Evolutionary conservation across 1,284 basidiomycete genomes (phyloP), one percentile per base, ranked within the genome.

Genomic region (Tilletia caries): DNA sequence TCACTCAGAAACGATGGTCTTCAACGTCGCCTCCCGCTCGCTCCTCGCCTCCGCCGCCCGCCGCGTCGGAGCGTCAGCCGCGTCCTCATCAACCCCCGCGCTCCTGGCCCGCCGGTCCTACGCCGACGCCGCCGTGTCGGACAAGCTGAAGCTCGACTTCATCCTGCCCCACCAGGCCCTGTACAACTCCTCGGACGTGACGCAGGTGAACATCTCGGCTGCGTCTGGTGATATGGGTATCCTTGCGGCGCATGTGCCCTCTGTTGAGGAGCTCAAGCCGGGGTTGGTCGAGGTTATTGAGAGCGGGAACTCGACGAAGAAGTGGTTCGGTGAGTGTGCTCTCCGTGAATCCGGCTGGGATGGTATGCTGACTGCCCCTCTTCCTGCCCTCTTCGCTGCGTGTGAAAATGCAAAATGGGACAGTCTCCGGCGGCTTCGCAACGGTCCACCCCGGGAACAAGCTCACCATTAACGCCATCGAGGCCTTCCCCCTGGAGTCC

Each of bases 401-500:
- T 3, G 6, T 8, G 25, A n/a, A n/a, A n/a, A 41, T 41, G 15
- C 37, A 6, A 41, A 41, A 41, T 41, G 37, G 10, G 15, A 69
- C 77, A 98, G 96, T 93, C 68, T 97, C 95, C 70, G 91, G 92
- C 74, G 96, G 96, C 71, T 98, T 99, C 84, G 95, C 96, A 69
- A 97, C 92, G 71, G 92, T 99, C 66, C 96, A 98, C 86, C 92
- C 93, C 66, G 94, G 95, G 87, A 99, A 98, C 88, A 90, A 89
- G 79, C 87, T 98, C 71, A 97, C 95, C 58, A 91, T 98, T 84
- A 98, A 98, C 86, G 93, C 91, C 73, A 91, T 98, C 68, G 96
- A 98, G 87, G 96, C 92, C 73, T 95, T 94, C 79, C 90, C 92
- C 60, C 86, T 99, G 43, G 94, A 96, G 73, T 87, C 90, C 68